These are phyloP conservation scores for Ophiostoma ulmi DNA, from an alignment of 2,329 filamentous ascomycete species.

Conservation along the genomic window DNA sequence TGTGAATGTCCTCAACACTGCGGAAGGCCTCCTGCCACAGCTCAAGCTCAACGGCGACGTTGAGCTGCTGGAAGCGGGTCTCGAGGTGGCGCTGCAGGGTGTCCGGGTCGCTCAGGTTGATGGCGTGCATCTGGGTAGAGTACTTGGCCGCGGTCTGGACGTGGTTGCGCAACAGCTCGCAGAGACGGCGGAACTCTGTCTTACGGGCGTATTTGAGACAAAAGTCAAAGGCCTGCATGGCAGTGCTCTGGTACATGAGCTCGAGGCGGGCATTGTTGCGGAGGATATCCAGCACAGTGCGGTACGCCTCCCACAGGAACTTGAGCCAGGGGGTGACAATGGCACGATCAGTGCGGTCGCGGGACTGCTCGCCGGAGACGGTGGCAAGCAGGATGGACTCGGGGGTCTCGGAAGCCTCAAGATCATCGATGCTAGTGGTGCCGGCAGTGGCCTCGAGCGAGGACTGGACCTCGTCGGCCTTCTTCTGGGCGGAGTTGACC, in stretches of 20 bases:
- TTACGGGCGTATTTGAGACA: conserved; percentile 97
- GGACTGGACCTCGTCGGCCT: conserved; percentile 92
- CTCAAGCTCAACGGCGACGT: conserved; percentile 95
- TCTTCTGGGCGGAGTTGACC: conserved; percentile 90
- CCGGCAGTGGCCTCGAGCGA: conserved; percentile 70
- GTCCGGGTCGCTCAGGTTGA: conserved; percentile 96
- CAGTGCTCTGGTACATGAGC: conserved; percentile 96
- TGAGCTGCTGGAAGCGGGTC: conserved; percentile 96
- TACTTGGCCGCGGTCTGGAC: conserved; percentile 99
- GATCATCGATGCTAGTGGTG: conserved; percentile 78
- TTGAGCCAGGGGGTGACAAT: conserved; percentile 98
- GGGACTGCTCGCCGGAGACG: conserved; percentile 94
- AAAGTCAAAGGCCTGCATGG: conserved; percentile 97
- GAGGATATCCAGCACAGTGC: conserved; percentile 94
- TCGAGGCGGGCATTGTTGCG: conserved; percentile 98
- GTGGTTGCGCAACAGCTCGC: conserved; percentile 96
- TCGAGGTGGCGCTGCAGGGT: conserved; percentile 96
- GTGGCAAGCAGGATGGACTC: conserved; percentile 97
- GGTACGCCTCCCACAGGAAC: conserved; percentile 99
- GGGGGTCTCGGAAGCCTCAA: conserved; percentile 94
- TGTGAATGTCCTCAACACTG: conserved; percentile 98
- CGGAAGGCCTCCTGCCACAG: conserved; percentile 99
- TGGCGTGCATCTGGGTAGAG: conserved; percentile 97
- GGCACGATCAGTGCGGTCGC: conserved; percentile 93
- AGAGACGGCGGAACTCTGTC: conserved; percentile 97